Evolutionary conservation across 768 basidiomycete genomes (phyloP), one percentile per base, ranked within the genome.

Genomic region (Phanerodontia chrysosporium): DNA sequence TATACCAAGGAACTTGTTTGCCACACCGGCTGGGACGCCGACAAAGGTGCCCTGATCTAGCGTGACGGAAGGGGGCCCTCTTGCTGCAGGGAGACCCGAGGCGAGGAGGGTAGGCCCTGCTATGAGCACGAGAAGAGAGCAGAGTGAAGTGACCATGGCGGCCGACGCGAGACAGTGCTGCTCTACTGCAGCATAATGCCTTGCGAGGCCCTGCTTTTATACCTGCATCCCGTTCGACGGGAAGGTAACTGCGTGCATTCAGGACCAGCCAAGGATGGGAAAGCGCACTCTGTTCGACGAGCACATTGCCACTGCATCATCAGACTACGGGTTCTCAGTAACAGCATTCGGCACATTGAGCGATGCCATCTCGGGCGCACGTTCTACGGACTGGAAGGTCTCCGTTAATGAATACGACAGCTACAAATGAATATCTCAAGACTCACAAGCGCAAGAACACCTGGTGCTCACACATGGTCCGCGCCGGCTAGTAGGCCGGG

Each of bases 1-100:
- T 39, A 85, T 81, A 2, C 83, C 82, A 2, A 81, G 67, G 63
- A 80, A 84, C 58, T 74, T 72, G 10, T 75, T 66, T 12, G 72
- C 64, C 2, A 58, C 58, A 2, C 74, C 74, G 32, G 67, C 68
- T 9, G 66, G 64, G 18, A 59, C 63, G 16, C 83, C 83, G n/a
- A 71, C 71, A 66, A 83, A 75, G 0, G 75, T 80, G 3, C 73
- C 81, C 48, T 70, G 60, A 62, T 79, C 78, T 35, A 83, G 73
- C 7, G 66, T 72, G 28, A 83, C 72, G 1, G 72, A 72, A 1
- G 76, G 75, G 7, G 25, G 52, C 12, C 49, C 13, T 16, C 44
- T 3, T 8, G 52, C 21, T 1, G 52, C 22, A 9, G 52, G 35
- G 18, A 32, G 35, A 3, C 22, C 52, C 1, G 24, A 32, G 22